A percentile compares a stretch with the other conserved stretches of the same genome.
Conservation (phyloP, 768 basidiomycete species). For the Tephrocybe sp. region DNA sequence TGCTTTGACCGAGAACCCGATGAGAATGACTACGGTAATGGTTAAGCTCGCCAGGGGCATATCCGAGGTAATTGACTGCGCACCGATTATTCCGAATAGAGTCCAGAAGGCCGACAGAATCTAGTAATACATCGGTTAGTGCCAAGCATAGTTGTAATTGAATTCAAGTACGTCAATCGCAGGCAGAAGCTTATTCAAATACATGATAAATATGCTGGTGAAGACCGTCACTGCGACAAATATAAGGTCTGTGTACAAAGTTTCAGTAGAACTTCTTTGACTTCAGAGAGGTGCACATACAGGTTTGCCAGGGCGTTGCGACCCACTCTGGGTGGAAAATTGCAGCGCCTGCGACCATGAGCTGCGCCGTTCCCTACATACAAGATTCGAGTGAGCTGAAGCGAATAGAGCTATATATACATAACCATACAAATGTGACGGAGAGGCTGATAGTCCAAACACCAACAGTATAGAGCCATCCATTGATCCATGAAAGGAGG, state of each 20-base stretch:
- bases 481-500: conserved; percentile 63
- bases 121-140: conserved; percentile 26
- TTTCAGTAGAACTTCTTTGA: neutral
- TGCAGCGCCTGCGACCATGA: conserved; percentile 57
- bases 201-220: conserved; percentile 52
- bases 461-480: conserved; percentile 69
- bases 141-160: no score
- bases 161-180: conserved; percentile 40
- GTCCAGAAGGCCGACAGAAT: conserved; percentile 65
- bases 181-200: conserved; percentile 52
- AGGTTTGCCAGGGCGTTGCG: conserved; percentile 60
- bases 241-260: conserved; percentile 40
- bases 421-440: conserved; percentile 53
- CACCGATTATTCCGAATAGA: conserved; percentile 53
- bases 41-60: no score
- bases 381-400: neutral
- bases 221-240: conserved; percentile 54
- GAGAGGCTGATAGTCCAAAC: conserved; percentile 71
- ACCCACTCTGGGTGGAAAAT: conserved; percentile 62
- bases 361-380: conserved; percentile 54
- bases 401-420: neutral
- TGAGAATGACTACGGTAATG: conserved; percentile 50
- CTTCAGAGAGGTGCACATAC: conserved; percentile 26
- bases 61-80: no score
- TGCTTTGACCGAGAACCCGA: conserved; percentile 58